Evolutionary conservation across 1,284 basidiomycete species (phyloP), one percentile per base, ranked within the genome.

Genomic region (Cryptococcus amylolentus): DNA sequence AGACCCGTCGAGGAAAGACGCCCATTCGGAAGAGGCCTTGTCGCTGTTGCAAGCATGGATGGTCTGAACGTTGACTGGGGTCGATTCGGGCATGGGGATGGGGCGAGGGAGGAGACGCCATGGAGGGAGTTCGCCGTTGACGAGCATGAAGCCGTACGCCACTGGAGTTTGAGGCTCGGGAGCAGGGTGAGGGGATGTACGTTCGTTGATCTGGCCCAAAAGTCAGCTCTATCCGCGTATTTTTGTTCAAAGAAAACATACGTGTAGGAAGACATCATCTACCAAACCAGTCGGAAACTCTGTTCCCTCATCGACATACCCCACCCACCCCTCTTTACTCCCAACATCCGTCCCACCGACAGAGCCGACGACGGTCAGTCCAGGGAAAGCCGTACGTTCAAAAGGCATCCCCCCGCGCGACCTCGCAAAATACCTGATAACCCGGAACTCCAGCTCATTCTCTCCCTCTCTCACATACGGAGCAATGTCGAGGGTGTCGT

Each of bases 201-300:
- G 49, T 46, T 69, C 67, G 47, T 65, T 60, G 56, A 69, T 67
- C 67, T 69, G 18, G 7, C 23, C 28, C 6, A 26, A 7, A 4
- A 2, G 51, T 52, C 42, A 52, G 35, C 42, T n/a, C 5, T 14
- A 8, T 27, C 3, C 23, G 23, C 23, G 23, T 23, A 23, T 23
- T 23, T 23, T 23, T 23, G 23, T 23, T 23, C 23, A 23, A 12
- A 26, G 27, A 5, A 5, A 1, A 54, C 65, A 60, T 43, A 69
- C 67, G 49, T 69, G 63, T 18, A 69, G 47, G 52, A 69, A 69
- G 9, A 62, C 65, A 52, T 69, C 67, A 49, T 69, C 65, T 8
- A 56, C 40, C 9, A 64, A 50, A 10, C 61, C 62, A 1, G 50
- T 61, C 0, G 67, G 67, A 42, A 60, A 69, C 23, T 23, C 28